Evolutionary conservation across 352 stramenopile genomes (phyloP).

Genomic region (Pythium pectinolyticum): DNA sequence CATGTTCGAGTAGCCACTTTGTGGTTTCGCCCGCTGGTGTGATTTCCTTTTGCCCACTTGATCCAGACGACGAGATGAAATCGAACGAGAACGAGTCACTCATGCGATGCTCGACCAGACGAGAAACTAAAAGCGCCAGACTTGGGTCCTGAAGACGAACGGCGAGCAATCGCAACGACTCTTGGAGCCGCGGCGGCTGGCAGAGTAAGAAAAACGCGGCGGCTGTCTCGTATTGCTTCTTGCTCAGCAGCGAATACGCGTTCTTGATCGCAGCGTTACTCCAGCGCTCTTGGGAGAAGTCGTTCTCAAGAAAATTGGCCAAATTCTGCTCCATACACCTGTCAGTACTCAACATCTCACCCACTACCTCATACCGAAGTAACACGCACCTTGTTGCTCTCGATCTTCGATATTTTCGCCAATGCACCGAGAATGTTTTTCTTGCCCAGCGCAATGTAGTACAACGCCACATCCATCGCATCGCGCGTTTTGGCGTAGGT

Average conservation of each 20-base stretch:
- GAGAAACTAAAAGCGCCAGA: conserved; percentile 88
- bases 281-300: conserved; percentile 84
- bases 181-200: conserved; percentile 91
- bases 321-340: conserved; percentile 44
- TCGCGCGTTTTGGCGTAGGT: conserved; percentile 66
- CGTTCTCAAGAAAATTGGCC: conserved; percentile 72
- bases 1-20: conserved; percentile 59
- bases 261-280: conserved; percentile 92
- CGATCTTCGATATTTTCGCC: conserved; percentile 70
- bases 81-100: conserved; percentile 53
- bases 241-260: conserved; percentile 93
- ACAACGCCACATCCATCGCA: conserved; percentile 72
- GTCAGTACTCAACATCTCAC: no score
- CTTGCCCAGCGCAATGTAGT: conserved; percentile 80
- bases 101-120: conserved; percentile 81
- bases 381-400: conserved; percentile 68
- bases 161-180: conserved; percentile 88
- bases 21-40: conserved; percentile 52
- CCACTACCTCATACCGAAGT: no score
- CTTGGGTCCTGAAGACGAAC: conserved; percentile 86
- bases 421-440: conserved; percentile 74
- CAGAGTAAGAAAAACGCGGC: conserved; percentile 93
- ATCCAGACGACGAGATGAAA: conserved; percentile 39
- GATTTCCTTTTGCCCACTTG: conserved; percentile 50
- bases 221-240: conserved; percentile 89